Evolutionary conservation across 768 basidiomycete species (phyloP), one percentile per base, ranked within the genome.

Genomic region (Sarcomyxa edulis): DNA sequence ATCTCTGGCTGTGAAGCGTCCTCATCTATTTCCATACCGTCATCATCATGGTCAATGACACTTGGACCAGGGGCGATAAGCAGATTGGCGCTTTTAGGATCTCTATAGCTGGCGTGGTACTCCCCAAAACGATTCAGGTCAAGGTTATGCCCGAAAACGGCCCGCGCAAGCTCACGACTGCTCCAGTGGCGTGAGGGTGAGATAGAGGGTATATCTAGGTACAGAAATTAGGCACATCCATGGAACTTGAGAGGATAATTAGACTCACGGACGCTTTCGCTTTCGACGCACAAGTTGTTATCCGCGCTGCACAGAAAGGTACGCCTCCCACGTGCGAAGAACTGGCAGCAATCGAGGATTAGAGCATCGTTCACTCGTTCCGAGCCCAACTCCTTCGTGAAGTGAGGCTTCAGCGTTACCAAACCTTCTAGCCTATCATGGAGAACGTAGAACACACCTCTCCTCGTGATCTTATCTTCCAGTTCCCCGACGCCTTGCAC

Each of bases 341-440:
- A 83, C 47, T 68, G 61, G 50, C 80, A 84, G 48, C 87, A 91
- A 53, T 90, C 89, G 37, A 84, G 58, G 48, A 92, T 87, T 26
- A 83, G 58, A 36, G 68, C 66, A 49, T 92, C 88, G 49, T 87
- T 88, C 42, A 49, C 56, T 51, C 68, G 66, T 45, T 69, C 68
- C 50, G 44, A 48, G 40, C 52, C 57, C 33, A 46, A 41, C 21
- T 48, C 48, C 55, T 55, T 23, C 4, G 18, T 26, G 6, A 20
- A 32, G 23, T 39, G 27, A 40, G 23, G 15, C 19, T 22, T n/a
- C 30, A 3, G 28, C 15, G 14, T 25, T 18, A 31, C n/a, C n/a
- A n/a, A n/a, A n/a, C 6, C 32, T 27, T 9, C 5, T 19, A 9
- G 2, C 15, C 11, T 15, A 42, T 11, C 1, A 28, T 21, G 25